A percentile compares a stretch with the other conserved stretches of the same genome.
These are phyloP conservation scores for Xerocomus spinulosus DNA, from an alignment of 768 basidiomycete species.

Conservation along the genomic window DNA sequence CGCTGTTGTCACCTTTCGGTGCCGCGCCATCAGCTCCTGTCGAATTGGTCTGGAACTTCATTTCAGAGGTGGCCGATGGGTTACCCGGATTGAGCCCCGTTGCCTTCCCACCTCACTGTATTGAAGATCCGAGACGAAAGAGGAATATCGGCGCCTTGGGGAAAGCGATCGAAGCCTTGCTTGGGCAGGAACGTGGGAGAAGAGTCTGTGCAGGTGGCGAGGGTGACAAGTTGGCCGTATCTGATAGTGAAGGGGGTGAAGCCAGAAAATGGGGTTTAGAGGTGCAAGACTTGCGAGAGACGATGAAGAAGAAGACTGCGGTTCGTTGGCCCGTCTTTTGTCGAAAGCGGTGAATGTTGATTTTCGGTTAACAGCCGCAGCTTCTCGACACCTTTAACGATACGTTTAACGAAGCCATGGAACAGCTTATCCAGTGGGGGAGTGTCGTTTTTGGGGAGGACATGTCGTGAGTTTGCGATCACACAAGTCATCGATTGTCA, in stretches of 20 bases:
- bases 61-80: slow-evolving; percentile 54
- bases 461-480: slow-evolving; percentile 48
- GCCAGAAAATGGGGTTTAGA: slow-evolving; percentile 76
- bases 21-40: slow-evolving; percentile 36
- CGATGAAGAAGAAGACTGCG: slow-evolving; percentile 52
- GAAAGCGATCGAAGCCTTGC: slow-evolving; percentile 60
- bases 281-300: slow-evolving; percentile 51
- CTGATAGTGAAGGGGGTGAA: slow-evolving; percentile 56
- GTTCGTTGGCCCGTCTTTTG: slow-evolving; percentile 34
- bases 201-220: slow-evolving; percentile 58
- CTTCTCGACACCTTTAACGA: slow-evolving; percentile 61
- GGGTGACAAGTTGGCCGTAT: slow-evolving; percentile 15
- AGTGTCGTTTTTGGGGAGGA: slow-evolving; percentile 66
- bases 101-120: slow-evolving; percentile 69
- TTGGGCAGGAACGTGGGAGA: slow-evolving; percentile 60
- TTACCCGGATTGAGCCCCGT: slow-evolving; percentile 74
- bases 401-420: slow-evolving; percentile 74
- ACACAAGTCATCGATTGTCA: slow-evolving; percentile 18
- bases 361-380: slow-evolving; percentile 41
- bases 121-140: slow-evolving; percentile 74
- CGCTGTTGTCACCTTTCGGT: slow-evolving; percentile 38
- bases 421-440: slow-evolving; percentile 70
- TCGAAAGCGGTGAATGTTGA: slow-evolving; percentile 15
- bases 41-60: slow-evolving; percentile 42
- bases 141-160: slow-evolving; percentile 69